These are phyloP conservation scores for Spirogloea muscicola DNA, from an alignment of 139 green algal species.

Conservation along the genomic window DNA sequence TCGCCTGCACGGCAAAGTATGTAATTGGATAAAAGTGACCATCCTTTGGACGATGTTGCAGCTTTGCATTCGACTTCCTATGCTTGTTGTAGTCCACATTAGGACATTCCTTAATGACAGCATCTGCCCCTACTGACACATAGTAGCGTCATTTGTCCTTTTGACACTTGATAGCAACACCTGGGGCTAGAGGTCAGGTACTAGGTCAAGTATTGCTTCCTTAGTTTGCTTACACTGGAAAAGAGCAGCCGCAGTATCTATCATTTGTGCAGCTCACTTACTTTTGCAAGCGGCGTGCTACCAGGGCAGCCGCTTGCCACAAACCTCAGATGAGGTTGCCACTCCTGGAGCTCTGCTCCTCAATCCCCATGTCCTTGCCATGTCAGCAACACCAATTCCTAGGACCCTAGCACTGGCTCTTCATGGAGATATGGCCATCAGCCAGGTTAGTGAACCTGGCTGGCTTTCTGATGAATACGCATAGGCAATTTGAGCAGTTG, in stretches of 20 bases:
- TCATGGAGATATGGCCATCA: conserved; percentile 55
- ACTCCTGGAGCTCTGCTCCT: not conserved
- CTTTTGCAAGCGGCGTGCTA: too few relatives aligned
- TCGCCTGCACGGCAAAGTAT: conserved; percentile 34
- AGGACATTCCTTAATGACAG: not conserved
- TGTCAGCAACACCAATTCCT: conserved; percentile 95
- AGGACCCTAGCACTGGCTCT: conserved; percentile 77
- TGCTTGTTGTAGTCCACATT: not conserved
- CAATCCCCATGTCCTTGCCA: conserved; percentile 88
- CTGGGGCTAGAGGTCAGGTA: not conserved
- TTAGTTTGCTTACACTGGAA: not conserved
- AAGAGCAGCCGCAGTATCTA: not conserved
- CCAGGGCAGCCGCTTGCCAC: too few relatives aligned
- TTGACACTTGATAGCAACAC: not conserved
- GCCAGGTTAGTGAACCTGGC: conserved; percentile 15
- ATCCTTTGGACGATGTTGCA: not conserved
- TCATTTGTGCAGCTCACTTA: not conserved
- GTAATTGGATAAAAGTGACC: not conserved
- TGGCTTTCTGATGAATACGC: too few relatives aligned
- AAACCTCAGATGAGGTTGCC: not conserved
- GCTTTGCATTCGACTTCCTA: not conserved
- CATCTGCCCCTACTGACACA: not conserved
- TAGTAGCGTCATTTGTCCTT: not conserved
- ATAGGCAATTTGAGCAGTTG: too few relatives aligned
- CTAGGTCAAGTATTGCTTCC: not conserved